phyloP scores from a whole-genome alignment of 2,329 filamentous ascomycete genomes.

The Tolypocladium tropicale region DNA sequence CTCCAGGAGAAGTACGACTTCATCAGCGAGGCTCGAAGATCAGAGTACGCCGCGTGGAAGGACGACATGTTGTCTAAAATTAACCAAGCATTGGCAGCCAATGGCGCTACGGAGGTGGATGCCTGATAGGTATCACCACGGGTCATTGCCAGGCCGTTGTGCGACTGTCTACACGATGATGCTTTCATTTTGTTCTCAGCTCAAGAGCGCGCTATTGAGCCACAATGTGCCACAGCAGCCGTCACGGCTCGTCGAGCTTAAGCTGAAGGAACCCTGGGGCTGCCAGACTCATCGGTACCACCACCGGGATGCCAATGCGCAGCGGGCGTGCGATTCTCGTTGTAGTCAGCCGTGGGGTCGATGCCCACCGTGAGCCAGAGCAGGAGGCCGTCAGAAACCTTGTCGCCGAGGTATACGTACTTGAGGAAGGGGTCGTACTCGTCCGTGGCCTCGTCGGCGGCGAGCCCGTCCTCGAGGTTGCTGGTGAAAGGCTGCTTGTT shows the following conservation, averaged over 20 bases:
- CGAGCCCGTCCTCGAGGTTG: slow-evolving; percentile 39
- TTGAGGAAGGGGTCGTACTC: slow-evolving; percentile 48
- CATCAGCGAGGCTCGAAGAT: slow-evolving; percentile 50
- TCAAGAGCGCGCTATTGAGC: neutral
- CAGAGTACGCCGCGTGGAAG: slow-evolving; percentile 57
- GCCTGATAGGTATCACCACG: slow-evolving; percentile 4
- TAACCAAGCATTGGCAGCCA: slow-evolving; percentile 25
- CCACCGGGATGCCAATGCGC: slow-evolving; percentile 3
- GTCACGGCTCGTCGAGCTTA: neutral
- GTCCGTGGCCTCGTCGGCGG: slow-evolving; percentile 30
- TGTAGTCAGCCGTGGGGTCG: slow-evolving; percentile 16
- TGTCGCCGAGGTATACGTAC: slow-evolving; percentile 45
- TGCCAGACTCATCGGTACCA: neutral
- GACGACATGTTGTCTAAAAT: slow-evolving; percentile 46
- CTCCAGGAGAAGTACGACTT: slow-evolving; percentile 67
- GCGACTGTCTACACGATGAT: neutral
- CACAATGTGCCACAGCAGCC: neutral
- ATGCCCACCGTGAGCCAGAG: slow-evolving; percentile 44
- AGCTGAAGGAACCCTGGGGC: neutral
- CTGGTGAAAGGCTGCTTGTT: slow-evolving; percentile 33
- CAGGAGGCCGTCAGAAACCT: slow-evolving; percentile 38
- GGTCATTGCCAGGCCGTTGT: neutral
- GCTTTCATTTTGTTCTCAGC: neutral
- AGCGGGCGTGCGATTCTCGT: neutral
- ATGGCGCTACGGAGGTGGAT: slow-evolving; percentile 25